Conservation (phyloP, 306 rosid species). For the Sophora flavescens region DNA sequence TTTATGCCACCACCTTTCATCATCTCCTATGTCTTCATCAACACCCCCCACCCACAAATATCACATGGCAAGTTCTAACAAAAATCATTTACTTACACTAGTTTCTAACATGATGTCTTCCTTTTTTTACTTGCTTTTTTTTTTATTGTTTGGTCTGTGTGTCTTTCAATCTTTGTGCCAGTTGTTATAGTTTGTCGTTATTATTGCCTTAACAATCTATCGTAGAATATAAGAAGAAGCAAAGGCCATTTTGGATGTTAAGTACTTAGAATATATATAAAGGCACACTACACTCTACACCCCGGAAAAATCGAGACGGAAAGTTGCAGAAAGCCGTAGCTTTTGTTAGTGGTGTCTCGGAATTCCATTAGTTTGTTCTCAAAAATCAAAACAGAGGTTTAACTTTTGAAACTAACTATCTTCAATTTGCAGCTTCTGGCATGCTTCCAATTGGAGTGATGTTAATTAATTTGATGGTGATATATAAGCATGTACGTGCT, state of each 20-base stretch:
- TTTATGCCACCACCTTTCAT: not conserved
- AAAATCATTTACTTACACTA: not conserved
- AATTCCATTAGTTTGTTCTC: not conserved
- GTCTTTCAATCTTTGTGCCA: not conserved
- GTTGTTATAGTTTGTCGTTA: not conserved
- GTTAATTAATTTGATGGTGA: not conserved
- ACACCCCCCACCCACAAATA: not conserved
- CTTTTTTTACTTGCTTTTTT: not conserved
- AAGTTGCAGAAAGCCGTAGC: not conserved
- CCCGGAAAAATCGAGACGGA: not conserved
- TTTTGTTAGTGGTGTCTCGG: conserved; percentile 29
- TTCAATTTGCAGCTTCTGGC: not conserved
- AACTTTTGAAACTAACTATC: not conserved
- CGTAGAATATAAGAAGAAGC: conserved; percentile 30
- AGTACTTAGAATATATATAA: not conserved
- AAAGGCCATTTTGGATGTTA: conserved; percentile 40
- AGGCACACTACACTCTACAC: not conserved
- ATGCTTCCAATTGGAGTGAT: conserved; percentile 18
- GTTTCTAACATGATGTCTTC: conserved; percentile 4
- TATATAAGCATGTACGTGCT: conserved; percentile 17
- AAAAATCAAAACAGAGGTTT: not conserved
- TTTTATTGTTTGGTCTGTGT: not conserved
- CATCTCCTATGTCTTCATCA: not conserved
- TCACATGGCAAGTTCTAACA: not conserved
- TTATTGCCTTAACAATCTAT: not conserved